Conservation (phyloP, 2,329 filamentous ascomycete genomes). For the Zarea fungicola region DNA sequence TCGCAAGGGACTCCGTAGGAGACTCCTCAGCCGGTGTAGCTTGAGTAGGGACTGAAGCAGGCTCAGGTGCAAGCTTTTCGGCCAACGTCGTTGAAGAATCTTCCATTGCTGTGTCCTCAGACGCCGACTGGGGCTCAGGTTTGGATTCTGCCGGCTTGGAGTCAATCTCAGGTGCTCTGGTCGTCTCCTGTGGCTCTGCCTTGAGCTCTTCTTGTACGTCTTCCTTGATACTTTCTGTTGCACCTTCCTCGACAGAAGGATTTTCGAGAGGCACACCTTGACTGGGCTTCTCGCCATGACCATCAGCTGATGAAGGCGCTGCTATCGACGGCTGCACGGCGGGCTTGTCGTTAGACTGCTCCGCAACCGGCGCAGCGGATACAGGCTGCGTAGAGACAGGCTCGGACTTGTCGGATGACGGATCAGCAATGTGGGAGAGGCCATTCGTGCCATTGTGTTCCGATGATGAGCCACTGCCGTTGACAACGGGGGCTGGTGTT, state of each 20-base stretch:
- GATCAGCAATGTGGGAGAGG: not conserved
- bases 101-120: not conserved
- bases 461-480: slow-evolving; percentile 4
- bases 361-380: not conserved
- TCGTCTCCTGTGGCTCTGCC: not conserved
- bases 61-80: not conserved
- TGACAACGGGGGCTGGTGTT: not conserved
- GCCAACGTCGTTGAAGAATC: not conserved
- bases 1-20: not conserved
- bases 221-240: not conserved
- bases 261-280: not conserved
- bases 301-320: not conserved
- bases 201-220: not conserved
- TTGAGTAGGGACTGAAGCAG: not conserved
- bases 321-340: not conserved
- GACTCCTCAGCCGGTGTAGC: not conserved
- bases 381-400: not conserved
- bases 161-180: not conserved
- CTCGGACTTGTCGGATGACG: not conserved
- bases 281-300: not conserved
- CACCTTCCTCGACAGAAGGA: not conserved
- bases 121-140: not conserved
- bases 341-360: not conserved
- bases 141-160: not conserved
- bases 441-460: slow-evolving; percentile 7